Evolutionary conservation across 2,329 filamentous ascomycete species (phyloP).

Genomic region (Coniochaeta hoffmannii): DNA sequence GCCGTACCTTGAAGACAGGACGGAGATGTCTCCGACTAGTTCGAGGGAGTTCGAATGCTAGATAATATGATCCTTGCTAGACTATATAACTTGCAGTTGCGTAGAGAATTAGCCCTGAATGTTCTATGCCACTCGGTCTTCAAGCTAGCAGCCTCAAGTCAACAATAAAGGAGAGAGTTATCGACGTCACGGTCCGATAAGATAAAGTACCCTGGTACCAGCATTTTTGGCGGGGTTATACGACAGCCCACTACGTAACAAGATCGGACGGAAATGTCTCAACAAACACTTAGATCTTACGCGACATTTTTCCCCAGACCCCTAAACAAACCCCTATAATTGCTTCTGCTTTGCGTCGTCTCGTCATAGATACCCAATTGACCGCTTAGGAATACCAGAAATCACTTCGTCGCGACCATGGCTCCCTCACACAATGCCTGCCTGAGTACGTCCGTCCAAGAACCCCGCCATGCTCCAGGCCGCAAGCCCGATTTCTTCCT

Average conservation of each 20-base stretch:
- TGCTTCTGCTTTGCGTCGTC: neutral
- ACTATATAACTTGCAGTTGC: too few species aligned
- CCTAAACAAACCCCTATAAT: neutral
- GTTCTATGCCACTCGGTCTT: too few species aligned
- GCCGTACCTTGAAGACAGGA: neutral
- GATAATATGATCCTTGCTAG: too few species aligned
- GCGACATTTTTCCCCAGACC: neutral
- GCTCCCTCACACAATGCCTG: slow-evolving; percentile 53
- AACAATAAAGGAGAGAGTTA: too few species aligned
- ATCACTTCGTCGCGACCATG: slow-evolving; percentile 32
- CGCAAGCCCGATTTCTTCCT: slow-evolving; percentile 30
- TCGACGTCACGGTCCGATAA: neutral
- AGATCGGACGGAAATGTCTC: neutral
- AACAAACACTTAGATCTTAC: neutral
- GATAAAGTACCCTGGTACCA: too few species aligned
- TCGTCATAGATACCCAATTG: slow-evolving; percentile 5
- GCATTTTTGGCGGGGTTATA: neutral
- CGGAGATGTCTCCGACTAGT: neutral
- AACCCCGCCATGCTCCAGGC: slow-evolving; percentile 4
- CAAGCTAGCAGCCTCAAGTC: too few species aligned
- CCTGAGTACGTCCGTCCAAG: slow-evolving; percentile 45
- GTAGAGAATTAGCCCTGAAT: too few species aligned
- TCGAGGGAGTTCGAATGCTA: too few species aligned
- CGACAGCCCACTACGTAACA: neutral
- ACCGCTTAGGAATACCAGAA: slow-evolving; percentile 6